A percentile compares a stretch with the other conserved stretches of the same genome.
Conservation (phyloP, 495 filamentous ascomycete species). For the Aspergillus leporis region DNA sequence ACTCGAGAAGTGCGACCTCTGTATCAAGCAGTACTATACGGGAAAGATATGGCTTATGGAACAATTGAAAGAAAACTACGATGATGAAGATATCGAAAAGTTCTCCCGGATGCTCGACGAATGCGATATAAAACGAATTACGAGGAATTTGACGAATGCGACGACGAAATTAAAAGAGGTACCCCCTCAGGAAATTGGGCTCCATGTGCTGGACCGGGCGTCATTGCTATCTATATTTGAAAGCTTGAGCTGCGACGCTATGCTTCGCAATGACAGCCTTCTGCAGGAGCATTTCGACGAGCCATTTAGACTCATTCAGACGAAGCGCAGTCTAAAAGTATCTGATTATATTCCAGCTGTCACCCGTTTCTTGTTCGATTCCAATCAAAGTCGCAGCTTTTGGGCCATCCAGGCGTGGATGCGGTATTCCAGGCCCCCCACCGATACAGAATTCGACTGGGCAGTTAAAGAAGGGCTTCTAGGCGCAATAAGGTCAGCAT, state of each 20-base stretch:
- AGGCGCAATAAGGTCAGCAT: constrained; percentile 35
- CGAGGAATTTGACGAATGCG: constrained; percentile 52
- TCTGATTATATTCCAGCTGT: constrained; percentile 73
- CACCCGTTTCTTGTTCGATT: constrained; percentile 75
- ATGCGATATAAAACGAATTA: constrained; percentile 64
- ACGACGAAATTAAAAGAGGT: constrained; percentile 47
- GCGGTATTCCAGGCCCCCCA: constrained; percentile 56
- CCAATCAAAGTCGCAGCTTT: constrained; percentile 52
- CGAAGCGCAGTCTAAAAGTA: constrained; percentile 67
- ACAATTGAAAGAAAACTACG: constrained; percentile 59
- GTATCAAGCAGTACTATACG: constrained; percentile 78
- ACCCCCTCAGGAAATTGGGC: constrained; percentile 47
- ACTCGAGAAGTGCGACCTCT: constrained; percentile 73
- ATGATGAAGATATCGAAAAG: constrained; percentile 60
- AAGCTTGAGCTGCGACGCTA: constrained; percentile 60
- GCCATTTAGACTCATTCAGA: constrained; percentile 76
- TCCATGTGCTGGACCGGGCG: constrained; percentile 48
- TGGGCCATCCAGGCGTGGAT: constrained; percentile 74
- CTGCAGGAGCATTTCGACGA: constrained; percentile 65
- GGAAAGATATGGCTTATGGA: constrained; percentile 63
- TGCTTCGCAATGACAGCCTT: constrained; percentile 53
- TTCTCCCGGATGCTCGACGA: constrained; percentile 57
- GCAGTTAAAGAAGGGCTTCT: constrained; percentile 68
- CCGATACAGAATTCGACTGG: constrained; percentile 76
- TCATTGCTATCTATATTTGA: constrained; percentile 64